These are phyloP conservation scores for Dioscorea dumetorum DNA, from an alignment of 106 monocot species.

Conservation along the genomic window DNA sequence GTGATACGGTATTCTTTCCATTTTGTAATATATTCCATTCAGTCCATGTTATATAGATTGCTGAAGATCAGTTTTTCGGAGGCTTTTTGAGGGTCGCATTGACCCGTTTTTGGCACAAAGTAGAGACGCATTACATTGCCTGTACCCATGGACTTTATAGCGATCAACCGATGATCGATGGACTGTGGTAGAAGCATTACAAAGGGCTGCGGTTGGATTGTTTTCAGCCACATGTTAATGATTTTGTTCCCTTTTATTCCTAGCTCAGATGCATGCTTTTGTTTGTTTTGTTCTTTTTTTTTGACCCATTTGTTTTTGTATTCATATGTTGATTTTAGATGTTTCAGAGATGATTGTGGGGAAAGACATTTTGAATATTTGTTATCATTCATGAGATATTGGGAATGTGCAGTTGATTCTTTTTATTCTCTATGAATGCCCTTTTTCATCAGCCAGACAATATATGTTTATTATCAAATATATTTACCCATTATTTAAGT, in stretches of 20 bases:
- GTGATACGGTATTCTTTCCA: constrained; percentile 9
- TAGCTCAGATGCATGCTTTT: too few relatives aligned
- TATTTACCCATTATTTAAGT: too few relatives aligned
- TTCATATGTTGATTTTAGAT: too few relatives aligned
- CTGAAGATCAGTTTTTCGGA: neutral
- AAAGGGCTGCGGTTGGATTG: neutral
- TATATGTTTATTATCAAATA: too few relatives aligned
- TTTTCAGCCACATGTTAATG: neutral
- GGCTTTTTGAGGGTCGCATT: neutral
- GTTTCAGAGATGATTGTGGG: neutral
- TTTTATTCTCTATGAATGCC: constrained; percentile 1
- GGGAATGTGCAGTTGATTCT: constrained; percentile 52
- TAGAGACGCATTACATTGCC: neutral
- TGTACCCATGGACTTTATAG: too few relatives aligned
- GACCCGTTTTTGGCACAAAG: neutral
- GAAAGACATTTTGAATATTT: constrained; percentile 17
- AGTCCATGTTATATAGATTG: neutral
- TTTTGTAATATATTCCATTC: constrained; percentile 16
- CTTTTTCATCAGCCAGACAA: too few relatives aligned
- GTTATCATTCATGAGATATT: constrained; percentile 34
- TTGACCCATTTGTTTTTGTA: too few relatives aligned
- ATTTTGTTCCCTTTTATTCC: neutral
- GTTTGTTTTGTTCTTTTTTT: too few relatives aligned
- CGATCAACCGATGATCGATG: neutral
- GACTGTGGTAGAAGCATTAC: neutral